Percentiles rank a stretch among this genome's conserved stretches.
Evolutionary conservation across 2,329 filamentous ascomycete species (phyloP).

Genomic region (Trichoderma sp.): DNA sequence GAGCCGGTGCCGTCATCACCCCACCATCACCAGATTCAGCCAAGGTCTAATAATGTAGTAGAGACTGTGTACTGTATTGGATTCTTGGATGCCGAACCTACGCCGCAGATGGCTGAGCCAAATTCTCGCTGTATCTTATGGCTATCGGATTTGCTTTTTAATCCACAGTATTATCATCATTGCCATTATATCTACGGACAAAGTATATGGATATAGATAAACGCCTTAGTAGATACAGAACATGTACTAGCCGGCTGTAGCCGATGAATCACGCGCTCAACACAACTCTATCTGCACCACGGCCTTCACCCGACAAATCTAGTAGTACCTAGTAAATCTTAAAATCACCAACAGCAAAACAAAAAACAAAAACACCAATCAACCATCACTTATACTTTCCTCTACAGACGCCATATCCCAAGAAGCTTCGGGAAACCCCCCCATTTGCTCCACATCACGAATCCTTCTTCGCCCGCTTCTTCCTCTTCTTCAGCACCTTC

Average conservation of each 20-base stretch:
- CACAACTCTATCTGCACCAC: not conserved
- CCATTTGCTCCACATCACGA: not conserved
- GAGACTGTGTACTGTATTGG: not conserved
- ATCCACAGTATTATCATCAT: not conserved
- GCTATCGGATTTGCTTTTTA: not conserved
- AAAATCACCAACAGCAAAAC: not conserved
- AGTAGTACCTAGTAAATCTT: not conserved
- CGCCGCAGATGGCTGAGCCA: not conserved
- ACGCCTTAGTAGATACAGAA: no score
- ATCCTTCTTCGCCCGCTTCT: slow-evolving; percentile 32
- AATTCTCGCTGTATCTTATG: no score
- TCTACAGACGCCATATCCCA: not conserved
- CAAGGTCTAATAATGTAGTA: not conserved
- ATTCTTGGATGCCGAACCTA: not conserved
- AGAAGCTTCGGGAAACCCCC: not conserved
- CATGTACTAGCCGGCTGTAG: not conserved
- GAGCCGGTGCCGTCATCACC: slow-evolving; percentile 12
- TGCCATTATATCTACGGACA: not conserved
- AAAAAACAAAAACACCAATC: not conserved
- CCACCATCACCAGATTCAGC: slow-evolving; percentile 2
- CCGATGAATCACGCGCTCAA: not conserved
- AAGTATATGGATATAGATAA: not conserved
- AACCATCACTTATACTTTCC: not conserved
- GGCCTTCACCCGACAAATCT: not conserved
- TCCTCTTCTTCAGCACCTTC: slow-evolving; percentile 60